Base-by-base conservation (phyloP, 441 rosid genomes). In the Omphalea diandra region DNA sequence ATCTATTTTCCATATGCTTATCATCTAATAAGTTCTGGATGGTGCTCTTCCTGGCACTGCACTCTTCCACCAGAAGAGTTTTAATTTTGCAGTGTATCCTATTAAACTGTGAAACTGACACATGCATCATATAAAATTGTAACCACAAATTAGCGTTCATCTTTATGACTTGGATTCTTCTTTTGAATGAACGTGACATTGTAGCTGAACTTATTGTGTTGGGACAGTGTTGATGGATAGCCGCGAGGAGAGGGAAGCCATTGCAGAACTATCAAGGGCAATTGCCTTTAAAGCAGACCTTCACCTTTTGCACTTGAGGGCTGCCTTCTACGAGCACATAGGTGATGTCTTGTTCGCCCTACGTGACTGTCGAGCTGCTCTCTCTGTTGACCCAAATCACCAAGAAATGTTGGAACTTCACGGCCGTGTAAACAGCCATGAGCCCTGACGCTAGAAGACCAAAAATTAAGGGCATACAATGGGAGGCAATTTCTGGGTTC, bases 281-380 rank as follows among this genome's bases (percentile, higher is more conserved):
- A 87, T 95, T 31, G 85, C 92, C 5, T 95, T 95, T 75, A 93
- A 93, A 85, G 97, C 97, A 0, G 99, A 93, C 72, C 87, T 93
- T 64, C 94, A 95, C 78, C 97, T 95, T 49, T 91, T 91, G 7
- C 98, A 95, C 76, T 74, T 95, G 74, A 81, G 97, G 41, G 99
- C 98, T 0, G 98, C 99, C 24, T 93, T 95, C 76, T 91, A 93
- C 0, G 98, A 95, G 83, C 97, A 95, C 44, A 77, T 82, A 0
- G 93, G 97, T 3, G 92, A 93, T 70, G 97, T 83, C 0, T 26
- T 77, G 44, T 88, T 83, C 12, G 99, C 94, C 1, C 80, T 89
- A 14, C 75, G 97, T 27, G 99, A 95, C 75, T 95, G 99, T 72
- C 90, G 97, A 31, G 99, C 98, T 1, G 98, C 99, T 36, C 97